phyloP scores from a whole-genome alignment of 1,139 yeast genomes.

The Saccharomycopsis hybrid region DNA sequence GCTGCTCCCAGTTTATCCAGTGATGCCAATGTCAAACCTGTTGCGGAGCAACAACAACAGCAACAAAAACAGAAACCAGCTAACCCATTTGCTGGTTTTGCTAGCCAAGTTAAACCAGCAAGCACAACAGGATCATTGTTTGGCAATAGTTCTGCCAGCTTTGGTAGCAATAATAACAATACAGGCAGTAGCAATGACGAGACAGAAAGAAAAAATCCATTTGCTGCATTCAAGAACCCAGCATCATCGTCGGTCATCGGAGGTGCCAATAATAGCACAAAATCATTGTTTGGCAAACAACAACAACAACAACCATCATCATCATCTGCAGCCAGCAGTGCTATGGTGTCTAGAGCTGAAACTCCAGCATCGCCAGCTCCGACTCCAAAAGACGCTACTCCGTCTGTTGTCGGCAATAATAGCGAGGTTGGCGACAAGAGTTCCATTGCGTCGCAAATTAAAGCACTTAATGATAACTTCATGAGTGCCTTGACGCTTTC shows the following conservation, averaged over 20 bases:
- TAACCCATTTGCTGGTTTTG: conserved; percentile 1
- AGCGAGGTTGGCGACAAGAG: conserved; percentile 22
- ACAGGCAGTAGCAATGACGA: conserved; percentile 21
- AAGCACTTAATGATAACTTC: conserved; percentile 67
- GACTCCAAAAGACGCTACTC: no score
- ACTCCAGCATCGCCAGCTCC: neutral
- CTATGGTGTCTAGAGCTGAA: neutral
- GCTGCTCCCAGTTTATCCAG: neutral
- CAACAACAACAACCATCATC: neutral
- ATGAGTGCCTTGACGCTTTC: conserved; percentile 42
- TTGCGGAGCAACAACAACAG: neutral
- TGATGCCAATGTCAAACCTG: neutral
- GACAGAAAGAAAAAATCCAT: conserved; percentile 19
- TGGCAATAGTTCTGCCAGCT: neutral
- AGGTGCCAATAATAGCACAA: conserved; percentile 19
- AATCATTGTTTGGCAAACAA: conserved; percentile 9
- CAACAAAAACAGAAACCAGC: neutral
- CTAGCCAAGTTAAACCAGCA: neutral
- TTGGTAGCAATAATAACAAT: neutral
- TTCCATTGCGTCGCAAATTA: conserved; percentile 34
- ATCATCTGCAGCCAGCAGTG: neutral
- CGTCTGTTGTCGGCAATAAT: neutral
- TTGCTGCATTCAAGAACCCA: conserved; percentile 23
- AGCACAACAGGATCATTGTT: neutral
- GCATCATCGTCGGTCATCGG: no score